Evolutionary conservation across 768 basidiomycete genomes (phyloP), one percentile per base, ranked within the genome.

Genomic region (Boletus reticuloceps): DNA sequence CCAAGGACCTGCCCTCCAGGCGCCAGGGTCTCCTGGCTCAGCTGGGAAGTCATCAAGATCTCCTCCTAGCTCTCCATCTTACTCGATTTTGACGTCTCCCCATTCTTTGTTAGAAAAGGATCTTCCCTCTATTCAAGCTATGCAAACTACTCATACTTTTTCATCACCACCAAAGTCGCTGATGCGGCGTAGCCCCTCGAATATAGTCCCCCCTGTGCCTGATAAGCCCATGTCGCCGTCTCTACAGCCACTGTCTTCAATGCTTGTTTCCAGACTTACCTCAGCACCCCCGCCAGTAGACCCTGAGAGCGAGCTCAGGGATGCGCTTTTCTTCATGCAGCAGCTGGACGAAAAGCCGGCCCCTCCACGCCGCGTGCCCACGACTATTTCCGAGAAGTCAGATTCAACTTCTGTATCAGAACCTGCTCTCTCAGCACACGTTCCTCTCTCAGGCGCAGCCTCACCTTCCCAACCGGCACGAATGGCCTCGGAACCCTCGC

Each of bases 281-380:
- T 58, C 61, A 20, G 52, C 54, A 31, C 47, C 62, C 13, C 32
- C 54, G 2, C 53, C 40, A 20, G 43, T 56, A 34, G 69, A 68
- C 20, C 57, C 72, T n/a, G 65, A 75, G 45, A 72, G 72, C 42
- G 62, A 86, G 27, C 73, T 75, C 46, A 71, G 75, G 51, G 85
- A 87, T 64, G 83, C 86, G 13, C 67, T 89, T 41, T 88, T 81
- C 70, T 88, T 83, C 65, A 85, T 89, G 82, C 82, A 82, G 55
- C 80, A 88, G 58, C 68, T 79, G 47, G 77, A 79, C 54, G 70
- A 65, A 63, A 72, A 55, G 41, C 48, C 57, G 63, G 52, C 54
- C 34, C 67, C 65, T 16, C 63, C 62, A 10, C 72, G 69, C 41
- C 77, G 77, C n/a, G 66, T 77, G 9, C 78, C 77, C 39, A 75